phyloP scores from a whole-genome alignment of 495 filamentous ascomycete species.

The Extremus antarcticus region DNA sequence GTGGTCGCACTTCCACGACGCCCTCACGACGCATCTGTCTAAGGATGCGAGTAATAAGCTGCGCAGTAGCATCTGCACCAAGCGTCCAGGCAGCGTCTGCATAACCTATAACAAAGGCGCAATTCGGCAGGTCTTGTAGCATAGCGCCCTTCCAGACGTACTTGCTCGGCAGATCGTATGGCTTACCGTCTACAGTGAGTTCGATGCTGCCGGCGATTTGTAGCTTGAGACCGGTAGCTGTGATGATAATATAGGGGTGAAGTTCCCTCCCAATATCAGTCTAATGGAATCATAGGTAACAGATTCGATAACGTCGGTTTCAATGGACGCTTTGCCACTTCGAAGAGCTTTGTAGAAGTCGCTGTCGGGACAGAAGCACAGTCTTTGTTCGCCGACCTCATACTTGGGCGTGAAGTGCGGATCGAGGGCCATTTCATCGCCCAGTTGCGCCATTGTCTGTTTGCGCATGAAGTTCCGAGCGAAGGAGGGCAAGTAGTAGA shows the following conservation, averaged over 20 bases:
- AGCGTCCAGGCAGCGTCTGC: conserved; percentile 50
- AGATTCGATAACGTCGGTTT: conserved; percentile 55
- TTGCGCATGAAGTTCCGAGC: conserved; percentile 37
- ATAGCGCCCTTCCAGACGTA: conserved; percentile 50
- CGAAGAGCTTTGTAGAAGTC: conserved; percentile 60
- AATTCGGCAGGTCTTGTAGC: conserved; percentile 50
- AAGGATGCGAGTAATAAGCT: conserved; percentile 38
- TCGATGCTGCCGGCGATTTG: conserved; percentile 40
- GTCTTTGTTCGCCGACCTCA: conserved; percentile 60
- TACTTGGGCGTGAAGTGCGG: conserved; percentile 64
- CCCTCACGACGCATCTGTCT: conserved; percentile 33
- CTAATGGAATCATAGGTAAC: conserved; percentile 50
- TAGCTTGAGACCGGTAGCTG: conserved; percentile 59
- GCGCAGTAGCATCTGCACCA: conserved; percentile 44
- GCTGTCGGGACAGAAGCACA: conserved; percentile 59
- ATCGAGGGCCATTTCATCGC: conserved; percentile 42
- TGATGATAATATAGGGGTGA: conserved; percentile 65
- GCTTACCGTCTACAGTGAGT: conserved; percentile 45
- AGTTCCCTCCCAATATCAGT: conserved; percentile 41
- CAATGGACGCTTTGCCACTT: conserved; percentile 46
- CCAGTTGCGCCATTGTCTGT: conserved; percentile 39
- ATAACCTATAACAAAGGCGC: conserved; percentile 46
- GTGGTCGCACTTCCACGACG: conserved; percentile 24
- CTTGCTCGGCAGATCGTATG: conserved; percentile 36
- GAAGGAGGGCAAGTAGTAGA: conserved; percentile 42